Evolutionary conservation across 2,329 filamentous ascomycete genomes (phyloP), one percentile per base, ranked within the genome.

Genomic region (Pseudophaeomoniella oleicola): DNA sequence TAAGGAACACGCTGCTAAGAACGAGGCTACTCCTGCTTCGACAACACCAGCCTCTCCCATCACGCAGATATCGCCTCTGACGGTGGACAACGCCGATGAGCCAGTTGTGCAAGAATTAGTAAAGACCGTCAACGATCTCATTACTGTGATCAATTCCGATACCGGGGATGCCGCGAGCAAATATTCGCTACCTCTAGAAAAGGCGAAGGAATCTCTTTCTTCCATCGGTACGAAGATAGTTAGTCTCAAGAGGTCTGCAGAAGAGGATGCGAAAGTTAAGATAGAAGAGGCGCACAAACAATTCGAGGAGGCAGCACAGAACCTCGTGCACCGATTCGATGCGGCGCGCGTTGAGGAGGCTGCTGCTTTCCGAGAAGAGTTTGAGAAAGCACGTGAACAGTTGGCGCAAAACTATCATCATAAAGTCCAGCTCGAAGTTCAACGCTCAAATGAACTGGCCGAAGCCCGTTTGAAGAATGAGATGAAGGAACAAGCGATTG

Each of bases 121-220:
- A 41, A 88, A 84, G 63, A 88, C 94, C 63, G 71, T 98, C 49
- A 98, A 98, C 62, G 85, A 93, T 58, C 80, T 98, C 50, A 94
- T 98, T 53, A 78, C 83, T 5, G 84, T 92, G 33, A 78, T 94
- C 55, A 94, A 94, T 57, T 81, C 82, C 39, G 88, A 94, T 55
- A 75, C 79, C 42, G 32, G 42, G 3, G 45, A 47, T 16, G 40
- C 41, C 6, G 74, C 79, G 43, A 71, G 71, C 47, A 85, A 81
- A 57, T 94, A 90, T 60, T 76, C 75, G 36, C 71, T 73, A 2
- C 79, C 85, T 1, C 77, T 98, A 40, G 66, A 71, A 47, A 87
- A 90, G 66, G 87, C 88, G 43, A 96, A 94, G 69, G 67, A 70
- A 37, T 81, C 93, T 46, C 68, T 96, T 36, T 63, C 70, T 53